Base-by-base conservation (phyloP, 2,329 filamentous ascomycete genomes). In the Colletotrichum tabaci region DNA sequence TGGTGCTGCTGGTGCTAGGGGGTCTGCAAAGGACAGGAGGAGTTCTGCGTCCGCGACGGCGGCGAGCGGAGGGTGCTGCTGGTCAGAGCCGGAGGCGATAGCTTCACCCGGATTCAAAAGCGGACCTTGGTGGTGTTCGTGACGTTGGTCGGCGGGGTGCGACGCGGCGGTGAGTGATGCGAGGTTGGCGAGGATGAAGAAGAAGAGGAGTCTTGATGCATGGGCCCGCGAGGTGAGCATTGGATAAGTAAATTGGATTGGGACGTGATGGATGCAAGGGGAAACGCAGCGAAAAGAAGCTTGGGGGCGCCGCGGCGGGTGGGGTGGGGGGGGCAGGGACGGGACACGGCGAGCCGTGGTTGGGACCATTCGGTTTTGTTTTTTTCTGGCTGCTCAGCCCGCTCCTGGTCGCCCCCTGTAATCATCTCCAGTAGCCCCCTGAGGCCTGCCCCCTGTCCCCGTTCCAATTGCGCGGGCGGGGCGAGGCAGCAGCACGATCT, bases 391-490 rank as follows among this genome's bases (percentile, higher is more conserved):
- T 15, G 18, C 26, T 26, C 26, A 26, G 26, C 26, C 26, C 26
- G 26, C 26, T 26, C 26, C 26, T 26, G 26, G 26, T 26, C 4
- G 26, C 26, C 26, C 26, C 26, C 26, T 26, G 26, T 26, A 26
- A 26, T 4, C 26, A 26, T 26, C 26, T 26, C 26, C 4, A 26
- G 26, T 26, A 26, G 26, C 26, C 26, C 26, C 26, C 26, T 26
- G 26, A 4, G 26, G 26, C 26, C 26, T 26, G 26, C 26, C 26
- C 42, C 15, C 21, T 61, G 35, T 44, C 16, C 30, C 66, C 61
- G 61, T 61, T 67, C 56, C 40, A 62, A 61, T n/a, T 23, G 47
- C 47, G 40, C n/a, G 46, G 38, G 55, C 18, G 56, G 62, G 44
- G 7, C 21, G 30, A 30, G 30, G 6, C 30, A 30, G 30, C 30